A percentile compares a stretch with the other conserved stretches of the same genome.
Evolutionary conservation across 768 basidiomycete species (phyloP).

Genomic region (Daedalea quercina): DNA sequence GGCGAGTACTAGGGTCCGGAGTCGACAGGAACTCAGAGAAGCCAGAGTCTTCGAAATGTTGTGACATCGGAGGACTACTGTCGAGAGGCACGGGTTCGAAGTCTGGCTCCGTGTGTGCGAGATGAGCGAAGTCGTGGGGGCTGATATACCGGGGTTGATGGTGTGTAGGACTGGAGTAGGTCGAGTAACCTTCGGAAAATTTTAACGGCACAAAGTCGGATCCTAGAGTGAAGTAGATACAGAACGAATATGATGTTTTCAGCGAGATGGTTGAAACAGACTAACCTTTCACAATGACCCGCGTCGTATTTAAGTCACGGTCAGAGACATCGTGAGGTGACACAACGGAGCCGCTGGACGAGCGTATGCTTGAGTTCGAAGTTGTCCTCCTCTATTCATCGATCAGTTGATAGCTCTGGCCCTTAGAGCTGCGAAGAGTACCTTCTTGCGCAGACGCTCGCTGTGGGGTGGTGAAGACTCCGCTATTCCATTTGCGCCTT

Average conservation of each 20-base stretch:
- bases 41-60: background rate
- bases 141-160: background rate
- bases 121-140: background rate
- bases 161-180: background rate
- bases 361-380: too few relatives aligned
- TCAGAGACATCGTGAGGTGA: too few relatives aligned
- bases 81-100: slow-evolving; percentile 12
- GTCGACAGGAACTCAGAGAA: background rate
- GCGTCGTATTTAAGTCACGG: too few relatives aligned
- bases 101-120: slow-evolving; percentile 1
- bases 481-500: background rate
- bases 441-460: slow-evolving; percentile 1
- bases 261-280: background rate
- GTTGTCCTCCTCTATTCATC: too few relatives aligned
- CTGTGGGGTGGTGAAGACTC: background rate
- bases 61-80: slow-evolving; percentile 7
- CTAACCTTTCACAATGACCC: too few relatives aligned
- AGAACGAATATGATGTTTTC: background rate
- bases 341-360: too few relatives aligned
- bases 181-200: background rate
- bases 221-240: background rate
- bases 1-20: background rate
- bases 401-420: too few relatives aligned
- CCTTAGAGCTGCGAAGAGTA: background rate
- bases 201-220: background rate